Conservation (phyloP, 495 filamentous ascomycete genomes). For the Xylaria longipes region DNA sequence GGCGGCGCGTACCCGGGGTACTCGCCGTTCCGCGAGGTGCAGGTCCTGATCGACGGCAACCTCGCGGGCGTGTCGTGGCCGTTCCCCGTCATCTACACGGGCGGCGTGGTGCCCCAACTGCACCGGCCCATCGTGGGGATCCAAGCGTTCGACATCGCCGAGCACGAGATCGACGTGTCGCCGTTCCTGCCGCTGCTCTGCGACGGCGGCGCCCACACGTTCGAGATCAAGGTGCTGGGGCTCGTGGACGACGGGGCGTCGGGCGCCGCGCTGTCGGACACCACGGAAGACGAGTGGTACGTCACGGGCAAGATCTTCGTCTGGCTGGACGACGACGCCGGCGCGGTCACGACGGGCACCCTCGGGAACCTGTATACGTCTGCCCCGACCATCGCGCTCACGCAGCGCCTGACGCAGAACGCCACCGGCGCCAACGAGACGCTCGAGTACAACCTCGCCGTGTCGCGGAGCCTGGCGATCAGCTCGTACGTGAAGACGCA, state of each 20-base stretch:
- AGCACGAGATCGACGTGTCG: conserved; percentile 87
- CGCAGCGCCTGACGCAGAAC: conserved; percentile 52
- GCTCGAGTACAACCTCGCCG: conserved; percentile 65
- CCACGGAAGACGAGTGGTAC: conserved; percentile 75
- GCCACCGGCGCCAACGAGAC: conserved; percentile 65
- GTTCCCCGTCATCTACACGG: conserved; percentile 88
- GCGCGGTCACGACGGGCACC: conserved; percentile 63
- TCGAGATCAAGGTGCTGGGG: conserved; percentile 74
- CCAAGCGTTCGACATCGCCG: conserved; percentile 81
- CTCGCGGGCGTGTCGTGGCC: conserved; percentile 88
- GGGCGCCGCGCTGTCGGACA: conserved; percentile 59
- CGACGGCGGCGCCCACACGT: conserved; percentile 69
- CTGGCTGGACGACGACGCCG: conserved; percentile 65
- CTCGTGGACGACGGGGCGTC: conserved; percentile 60
- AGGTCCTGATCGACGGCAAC: conserved; percentile 77
- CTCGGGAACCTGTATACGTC: conserved; percentile 24
- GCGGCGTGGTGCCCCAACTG: conserved; percentile 80
- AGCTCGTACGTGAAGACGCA: conserved; percentile 61
- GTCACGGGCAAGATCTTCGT: conserved; percentile 86
- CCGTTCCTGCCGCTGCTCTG: conserved; percentile 78
- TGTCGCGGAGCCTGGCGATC: conserved; percentile 63
- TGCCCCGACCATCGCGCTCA: conserved; percentile 45
- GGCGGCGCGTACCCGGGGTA: conserved; percentile 71
- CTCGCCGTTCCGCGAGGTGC: conserved; percentile 83
- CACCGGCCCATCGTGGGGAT: conserved; percentile 88